These are phyloP conservation scores for Erucastrum elatum DNA, from an alignment of 345 rosid species.

Conservation along the genomic window DNA sequence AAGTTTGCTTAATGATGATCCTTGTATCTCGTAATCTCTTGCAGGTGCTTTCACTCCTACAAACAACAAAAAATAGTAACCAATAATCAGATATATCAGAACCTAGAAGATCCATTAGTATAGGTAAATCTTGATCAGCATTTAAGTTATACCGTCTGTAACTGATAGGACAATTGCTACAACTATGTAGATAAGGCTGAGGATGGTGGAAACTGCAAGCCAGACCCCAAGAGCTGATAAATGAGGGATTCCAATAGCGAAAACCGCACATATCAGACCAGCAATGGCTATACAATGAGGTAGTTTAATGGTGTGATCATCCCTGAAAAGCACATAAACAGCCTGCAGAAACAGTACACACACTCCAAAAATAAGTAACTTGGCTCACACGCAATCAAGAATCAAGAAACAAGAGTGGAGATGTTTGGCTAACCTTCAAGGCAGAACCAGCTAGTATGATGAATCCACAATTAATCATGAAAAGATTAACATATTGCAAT, in stretches of 20 bases:
- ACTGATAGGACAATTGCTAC: conserved; percentile 59
- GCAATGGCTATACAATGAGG: conserved; percentile 60
- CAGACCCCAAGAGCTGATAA: conserved; percentile 79
- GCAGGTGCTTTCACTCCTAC: conserved; percentile 63
- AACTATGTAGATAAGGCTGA: conserved; percentile 60
- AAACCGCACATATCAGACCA: conserved; percentile 55
- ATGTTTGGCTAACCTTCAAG: conserved; percentile 58
- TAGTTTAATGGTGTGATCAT: conserved; percentile 48
- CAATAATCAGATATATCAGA: neutral
- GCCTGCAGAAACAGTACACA: conserved; percentile 43
- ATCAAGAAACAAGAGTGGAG: neutral
- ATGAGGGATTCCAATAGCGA: conserved; percentile 84
- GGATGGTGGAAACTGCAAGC: conserved; percentile 82
- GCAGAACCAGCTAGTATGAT: conserved; percentile 78
- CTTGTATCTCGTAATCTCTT: conserved; percentile 72
- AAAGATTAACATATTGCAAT: conserved; percentile 73
- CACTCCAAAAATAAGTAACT: conserved; percentile 4
- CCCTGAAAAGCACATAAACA: conserved; percentile 53
- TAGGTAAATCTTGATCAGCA: neutral
- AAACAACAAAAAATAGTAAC: conserved; percentile 14
- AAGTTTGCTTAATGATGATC: conserved; percentile 49
- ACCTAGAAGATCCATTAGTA: neutral
- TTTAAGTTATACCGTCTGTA: conserved; percentile 59
- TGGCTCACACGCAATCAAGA: neutral
- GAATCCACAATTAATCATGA: conserved; percentile 80